These are phyloP conservation scores for Populus tomentosa DNA, from an alignment of 441 rosid genomes.

Conservation along the genomic window DNA sequence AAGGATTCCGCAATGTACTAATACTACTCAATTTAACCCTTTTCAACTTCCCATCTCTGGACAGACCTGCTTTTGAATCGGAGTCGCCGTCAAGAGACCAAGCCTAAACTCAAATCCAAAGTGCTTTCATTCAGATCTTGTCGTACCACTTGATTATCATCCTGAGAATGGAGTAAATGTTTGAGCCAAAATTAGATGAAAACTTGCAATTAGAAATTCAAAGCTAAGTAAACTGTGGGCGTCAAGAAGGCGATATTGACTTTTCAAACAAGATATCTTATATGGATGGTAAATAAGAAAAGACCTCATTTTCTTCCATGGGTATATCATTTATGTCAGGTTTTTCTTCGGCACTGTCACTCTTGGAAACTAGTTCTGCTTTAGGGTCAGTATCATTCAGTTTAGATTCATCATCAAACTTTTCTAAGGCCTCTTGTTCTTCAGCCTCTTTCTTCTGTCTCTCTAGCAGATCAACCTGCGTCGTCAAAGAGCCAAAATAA, in stretches of 20 bases:
- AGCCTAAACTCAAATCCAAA: constrained; percentile 65
- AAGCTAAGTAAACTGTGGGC: background rate
- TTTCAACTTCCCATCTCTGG: constrained; percentile 26
- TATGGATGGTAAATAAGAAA: background rate
- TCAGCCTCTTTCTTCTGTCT: constrained; percentile 48
- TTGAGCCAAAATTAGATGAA: constrained; percentile 14
- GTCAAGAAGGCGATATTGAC: background rate
- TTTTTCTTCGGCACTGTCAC: constrained; percentile 45
- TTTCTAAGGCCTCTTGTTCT: constrained; percentile 49
- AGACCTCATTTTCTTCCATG: constrained; percentile 70
- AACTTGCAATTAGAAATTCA: background rate
- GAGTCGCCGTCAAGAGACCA: constrained; percentile 35
- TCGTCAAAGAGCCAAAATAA: constrained; percentile 21
- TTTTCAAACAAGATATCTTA: background rate
- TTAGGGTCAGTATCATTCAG: constrained; percentile 32
- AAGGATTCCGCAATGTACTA: constrained; percentile 16
- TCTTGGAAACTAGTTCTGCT: constrained; percentile 37
- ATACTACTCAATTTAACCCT: constrained; percentile 22
- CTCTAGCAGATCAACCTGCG: constrained; percentile 75
- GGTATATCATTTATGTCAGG: constrained; percentile 78
- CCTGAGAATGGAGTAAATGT: constrained; percentile 35
- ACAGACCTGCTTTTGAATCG: constrained; percentile 30
- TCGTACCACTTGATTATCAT: constrained; percentile 43
- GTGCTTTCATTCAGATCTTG: constrained; percentile 94
- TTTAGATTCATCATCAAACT: constrained; percentile 52